phyloP scores from a whole-genome alignment of 768 basidiomycete genomes.

The Rubroboletus pulcherrimus region DNA sequence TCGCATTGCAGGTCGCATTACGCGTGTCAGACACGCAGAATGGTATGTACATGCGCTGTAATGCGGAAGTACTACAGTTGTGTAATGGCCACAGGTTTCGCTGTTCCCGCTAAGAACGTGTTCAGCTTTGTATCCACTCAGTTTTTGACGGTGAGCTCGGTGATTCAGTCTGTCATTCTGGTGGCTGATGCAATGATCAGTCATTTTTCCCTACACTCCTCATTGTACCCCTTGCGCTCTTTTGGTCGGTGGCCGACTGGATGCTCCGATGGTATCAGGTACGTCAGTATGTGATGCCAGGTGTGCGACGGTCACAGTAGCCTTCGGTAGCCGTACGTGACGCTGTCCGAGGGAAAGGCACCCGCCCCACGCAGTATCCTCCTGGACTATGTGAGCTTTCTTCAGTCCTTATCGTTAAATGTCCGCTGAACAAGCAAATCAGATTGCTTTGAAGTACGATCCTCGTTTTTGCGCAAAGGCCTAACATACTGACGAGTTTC shows the following conservation, averaged over 20 bases:
- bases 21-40: constrained; percentile 14
- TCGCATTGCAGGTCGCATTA: constrained; percentile 12
- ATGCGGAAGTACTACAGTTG: neutral
- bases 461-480: neutral
- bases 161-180: neutral
- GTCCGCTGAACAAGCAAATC: neutral
- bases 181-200: constrained; percentile 29
- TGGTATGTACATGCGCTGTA: constrained; percentile 7
- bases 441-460: constrained; percentile 45
- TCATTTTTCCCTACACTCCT: constrained; percentile 55
- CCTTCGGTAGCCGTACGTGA: constrained; percentile 53
- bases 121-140: constrained; percentile 46
- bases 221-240: constrained; percentile 46
- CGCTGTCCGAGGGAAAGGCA: constrained; percentile 49
- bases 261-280: constrained; percentile 58
- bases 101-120: constrained; percentile 46
- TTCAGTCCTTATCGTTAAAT: neutral
- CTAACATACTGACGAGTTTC: constrained; percentile 1
- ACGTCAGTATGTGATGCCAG: constrained; percentile 9
- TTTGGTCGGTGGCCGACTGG: constrained; percentile 54
- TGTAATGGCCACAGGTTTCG: constrained; percentile 43
- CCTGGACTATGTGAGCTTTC: constrained; percentile 54
- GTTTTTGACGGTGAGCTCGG: constrained; percentile 40
- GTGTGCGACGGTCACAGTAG: constrained; percentile 3
- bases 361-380: constrained; percentile 58